These are phyloP conservation scores for Alternaria sp. DNA, from an alignment of 2,329 filamentous ascomycete species.

Conservation along the genomic window DNA sequence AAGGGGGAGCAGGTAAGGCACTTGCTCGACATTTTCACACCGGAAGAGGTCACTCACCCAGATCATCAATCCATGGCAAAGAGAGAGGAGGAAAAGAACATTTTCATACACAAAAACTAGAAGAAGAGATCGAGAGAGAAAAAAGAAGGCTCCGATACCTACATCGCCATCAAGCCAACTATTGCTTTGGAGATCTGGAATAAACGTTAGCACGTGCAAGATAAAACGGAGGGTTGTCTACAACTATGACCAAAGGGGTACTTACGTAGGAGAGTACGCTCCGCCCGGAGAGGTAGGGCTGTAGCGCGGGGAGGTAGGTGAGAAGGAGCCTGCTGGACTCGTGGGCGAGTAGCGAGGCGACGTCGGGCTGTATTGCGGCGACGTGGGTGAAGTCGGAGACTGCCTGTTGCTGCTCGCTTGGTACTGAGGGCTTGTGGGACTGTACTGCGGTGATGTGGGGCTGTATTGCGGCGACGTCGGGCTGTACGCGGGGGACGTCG, in stretches of 20 bases:
- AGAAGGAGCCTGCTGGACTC: constrained; percentile 49
- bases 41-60: constrained; percentile 21
- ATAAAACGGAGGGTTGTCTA: constrained; percentile 10
- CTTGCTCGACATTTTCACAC: constrained; percentile 24
- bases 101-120: constrained; percentile 40
- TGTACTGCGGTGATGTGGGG: constrained; percentile 74
- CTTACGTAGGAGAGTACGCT: constrained; percentile 56
- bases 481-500: constrained; percentile 61
- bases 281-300: constrained; percentile 49
- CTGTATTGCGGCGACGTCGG: constrained; percentile 59
- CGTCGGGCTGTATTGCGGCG: constrained; percentile 45
- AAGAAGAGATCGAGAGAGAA: constrained; percentile 1
- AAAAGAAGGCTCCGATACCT: neutral
- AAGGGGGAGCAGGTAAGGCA: constrained; percentile 3
- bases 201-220: constrained; percentile 25
- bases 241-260: constrained; percentile 35
- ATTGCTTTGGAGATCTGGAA: constrained; percentile 45
- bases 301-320: constrained; percentile 53
- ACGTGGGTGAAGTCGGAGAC: constrained; percentile 57
- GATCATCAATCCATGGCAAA: constrained; percentile 16
- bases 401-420: constrained; percentile 60
- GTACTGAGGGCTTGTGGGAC: constrained; percentile 69
- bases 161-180: constrained; percentile 16
- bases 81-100: constrained; percentile 25
- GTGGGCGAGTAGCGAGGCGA: constrained; percentile 40